Conservation (phyloP, 208 protist genomes). For the Angomonas deanei region DNA sequence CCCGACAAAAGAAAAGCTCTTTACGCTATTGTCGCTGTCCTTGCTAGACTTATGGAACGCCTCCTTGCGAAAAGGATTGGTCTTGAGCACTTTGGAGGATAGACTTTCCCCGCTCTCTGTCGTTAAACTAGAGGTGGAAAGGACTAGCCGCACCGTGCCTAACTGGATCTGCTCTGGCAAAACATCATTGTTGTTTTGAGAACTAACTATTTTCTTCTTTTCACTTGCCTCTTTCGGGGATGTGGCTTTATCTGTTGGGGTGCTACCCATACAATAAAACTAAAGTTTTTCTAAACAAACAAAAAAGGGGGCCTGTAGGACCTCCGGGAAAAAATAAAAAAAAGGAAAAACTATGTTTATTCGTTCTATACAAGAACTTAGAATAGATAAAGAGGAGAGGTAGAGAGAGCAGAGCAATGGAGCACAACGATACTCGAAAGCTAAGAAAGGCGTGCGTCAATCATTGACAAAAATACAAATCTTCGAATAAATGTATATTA, state of each 20-base stretch:
- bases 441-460: background rate
- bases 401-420: no score
- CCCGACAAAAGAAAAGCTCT: slow-evolving; percentile 51
- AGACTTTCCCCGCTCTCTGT: background rate
- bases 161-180: background rate
- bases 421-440: no score
- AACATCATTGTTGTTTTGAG: background rate
- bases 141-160: background rate
- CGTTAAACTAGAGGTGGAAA: background rate
- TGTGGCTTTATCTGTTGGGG: no score
- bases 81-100: background rate
- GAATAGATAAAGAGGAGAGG: background rate
- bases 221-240: background rate
- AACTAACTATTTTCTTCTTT: background rate
- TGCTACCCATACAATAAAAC: no score
- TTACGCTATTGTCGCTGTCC: slow-evolving; percentile 25
- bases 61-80: background rate
- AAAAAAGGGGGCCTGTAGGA: no score
- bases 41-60: background rate
- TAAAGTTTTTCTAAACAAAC: slow-evolving; percentile 9
- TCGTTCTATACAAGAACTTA: background rate
- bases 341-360: slow-evolving; percentile 9
- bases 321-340: background rate
- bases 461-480: no score
- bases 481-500: no score